Conservation (phyloP, 2,329 filamentous ascomycete genomes). For the Trichophyton schoenleinii region DNA sequence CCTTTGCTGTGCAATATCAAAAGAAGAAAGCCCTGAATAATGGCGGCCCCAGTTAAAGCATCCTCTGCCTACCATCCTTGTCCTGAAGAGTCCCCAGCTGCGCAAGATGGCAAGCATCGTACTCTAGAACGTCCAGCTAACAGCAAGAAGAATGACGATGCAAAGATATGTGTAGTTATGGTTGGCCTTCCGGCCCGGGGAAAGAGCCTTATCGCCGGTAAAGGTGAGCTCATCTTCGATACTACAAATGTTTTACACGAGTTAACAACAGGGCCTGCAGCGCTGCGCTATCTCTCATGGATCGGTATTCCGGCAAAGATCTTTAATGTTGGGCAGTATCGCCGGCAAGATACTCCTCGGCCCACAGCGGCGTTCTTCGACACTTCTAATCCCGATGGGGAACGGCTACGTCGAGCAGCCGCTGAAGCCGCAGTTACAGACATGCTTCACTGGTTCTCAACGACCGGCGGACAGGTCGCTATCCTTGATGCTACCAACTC, state of each 20-base stretch:
- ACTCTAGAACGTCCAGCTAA: constrained; percentile 4
- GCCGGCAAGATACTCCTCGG: constrained; percentile 76
- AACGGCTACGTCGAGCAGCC: constrained; percentile 73
- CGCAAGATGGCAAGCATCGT: not conserved
- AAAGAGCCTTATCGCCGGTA: constrained; percentile 95
- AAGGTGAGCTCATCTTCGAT: constrained; percentile 48
- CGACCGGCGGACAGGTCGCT: constrained; percentile 66
- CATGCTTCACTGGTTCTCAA: constrained; percentile 85
- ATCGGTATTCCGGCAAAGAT: constrained; percentile 85
- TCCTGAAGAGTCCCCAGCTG: not conserved
- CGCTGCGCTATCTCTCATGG: constrained; percentile 90
- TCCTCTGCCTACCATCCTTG: not conserved
- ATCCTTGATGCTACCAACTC: constrained; percentile 96
- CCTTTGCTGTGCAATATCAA: not conserved
- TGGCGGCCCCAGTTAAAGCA: not conserved
- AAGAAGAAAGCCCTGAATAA: not conserved
- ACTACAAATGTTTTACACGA: not conserved
- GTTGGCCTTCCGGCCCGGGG: constrained; percentile 89
- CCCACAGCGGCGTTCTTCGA: constrained; percentile 94
- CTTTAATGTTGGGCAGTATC: constrained; percentile 96
- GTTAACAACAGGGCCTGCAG: constrained; percentile 32
- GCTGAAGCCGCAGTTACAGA: constrained; percentile 85
- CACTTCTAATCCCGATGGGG: constrained; percentile 75
- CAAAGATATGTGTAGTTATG: constrained; percentile 97
- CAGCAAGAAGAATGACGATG: constrained; percentile 67